Percentiles rank a stretch among this genome's conserved stretches.
Evolutionary conservation across 2,329 filamentous ascomycete species (phyloP).

Genomic region (Ceratocystis variospora): DNA sequence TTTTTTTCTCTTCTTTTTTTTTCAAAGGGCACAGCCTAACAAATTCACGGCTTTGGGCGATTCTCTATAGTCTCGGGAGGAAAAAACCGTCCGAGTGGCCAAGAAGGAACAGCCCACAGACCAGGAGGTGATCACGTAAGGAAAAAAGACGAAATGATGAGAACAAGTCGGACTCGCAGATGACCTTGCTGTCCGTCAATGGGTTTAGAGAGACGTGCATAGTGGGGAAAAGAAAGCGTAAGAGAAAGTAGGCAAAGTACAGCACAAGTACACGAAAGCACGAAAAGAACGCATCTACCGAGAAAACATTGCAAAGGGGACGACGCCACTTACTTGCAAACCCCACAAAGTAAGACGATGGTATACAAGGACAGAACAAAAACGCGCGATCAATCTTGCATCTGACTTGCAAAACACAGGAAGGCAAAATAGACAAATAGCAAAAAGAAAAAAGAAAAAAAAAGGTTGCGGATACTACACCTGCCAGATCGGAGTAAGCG

Average conservation of each 20-base stretch:
- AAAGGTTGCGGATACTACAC: not conserved
- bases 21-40: not conserved
- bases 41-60: not conserved
- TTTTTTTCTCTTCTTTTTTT: not conserved
- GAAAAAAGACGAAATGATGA: slow-evolving; percentile 2
- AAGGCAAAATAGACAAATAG: not conserved
- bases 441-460: not conserved
- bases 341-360: not conserved
- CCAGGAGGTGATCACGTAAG: not conserved
- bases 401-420: not conserved
- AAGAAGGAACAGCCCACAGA: slow-evolving; percentile 6
- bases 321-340: not conserved
- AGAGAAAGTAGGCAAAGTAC: not conserved
- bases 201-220: not conserved
- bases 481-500: not conserved
- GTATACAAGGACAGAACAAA: not conserved
- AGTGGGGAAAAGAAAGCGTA: not conserved
- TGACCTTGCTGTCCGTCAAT: not conserved
- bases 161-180: slow-evolving; percentile 1
- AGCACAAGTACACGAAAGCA: not conserved
- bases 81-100: not conserved
- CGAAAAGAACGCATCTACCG: not conserved
- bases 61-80: not conserved
- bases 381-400: not conserved
- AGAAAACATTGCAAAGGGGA: not conserved